phyloP scores from a whole-genome alignment of 192 early-diverging fungal genomes.

The Coemansia guatemalensis region DNA sequence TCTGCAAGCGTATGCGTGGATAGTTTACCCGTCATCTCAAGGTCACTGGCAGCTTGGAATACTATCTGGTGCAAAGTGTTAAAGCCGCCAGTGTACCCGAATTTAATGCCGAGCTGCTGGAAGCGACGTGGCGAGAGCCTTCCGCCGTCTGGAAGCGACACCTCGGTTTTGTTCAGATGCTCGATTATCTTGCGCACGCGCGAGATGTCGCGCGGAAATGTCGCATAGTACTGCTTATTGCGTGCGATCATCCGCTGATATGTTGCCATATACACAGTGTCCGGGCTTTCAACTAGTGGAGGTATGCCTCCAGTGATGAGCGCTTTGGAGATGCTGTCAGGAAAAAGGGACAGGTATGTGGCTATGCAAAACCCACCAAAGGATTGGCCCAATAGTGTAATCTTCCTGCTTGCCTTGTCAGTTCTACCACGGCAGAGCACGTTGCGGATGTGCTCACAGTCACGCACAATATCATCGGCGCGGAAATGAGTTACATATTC shows the following conservation, averaged over 20 bases:
- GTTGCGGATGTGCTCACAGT: conserved; percentile 65
- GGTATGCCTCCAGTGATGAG: conserved; percentile 71
- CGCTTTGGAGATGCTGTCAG: conserved; percentile 59
- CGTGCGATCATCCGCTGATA: conserved; percentile 62
- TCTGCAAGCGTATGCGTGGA: conserved; percentile 45
- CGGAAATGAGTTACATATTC: conserved; percentile 65
- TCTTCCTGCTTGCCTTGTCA: conserved; percentile 32
- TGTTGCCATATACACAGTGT: conserved; percentile 59
- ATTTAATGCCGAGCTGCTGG: conserved; percentile 63
- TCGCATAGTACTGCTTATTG: conserved; percentile 64
- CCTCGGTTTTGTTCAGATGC: conserved; percentile 48
- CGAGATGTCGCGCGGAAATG: conserved; percentile 61
- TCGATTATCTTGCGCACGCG: conserved; percentile 62
- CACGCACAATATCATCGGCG: conserved; percentile 68
- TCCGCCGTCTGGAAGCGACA: conserved; percentile 62
- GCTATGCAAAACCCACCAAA: conserved; percentile 72
- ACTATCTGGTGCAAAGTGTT: conserved; percentile 61
- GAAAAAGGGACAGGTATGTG: conserved; percentile 67
- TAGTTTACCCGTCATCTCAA: conserved; percentile 42
- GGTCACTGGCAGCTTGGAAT: conserved; percentile 46
- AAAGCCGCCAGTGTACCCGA: conserved; percentile 66
- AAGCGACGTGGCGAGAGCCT: conserved; percentile 64
- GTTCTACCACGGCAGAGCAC: conserved; percentile 51
- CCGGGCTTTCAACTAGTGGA: conserved; percentile 62
- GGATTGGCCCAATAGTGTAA: conserved; percentile 64